Evolutionary conservation across 805 yeast species (phyloP), one percentile per base, ranked within the genome.

Genomic region (Schwanniomyces pseudopolymorphus): DNA sequence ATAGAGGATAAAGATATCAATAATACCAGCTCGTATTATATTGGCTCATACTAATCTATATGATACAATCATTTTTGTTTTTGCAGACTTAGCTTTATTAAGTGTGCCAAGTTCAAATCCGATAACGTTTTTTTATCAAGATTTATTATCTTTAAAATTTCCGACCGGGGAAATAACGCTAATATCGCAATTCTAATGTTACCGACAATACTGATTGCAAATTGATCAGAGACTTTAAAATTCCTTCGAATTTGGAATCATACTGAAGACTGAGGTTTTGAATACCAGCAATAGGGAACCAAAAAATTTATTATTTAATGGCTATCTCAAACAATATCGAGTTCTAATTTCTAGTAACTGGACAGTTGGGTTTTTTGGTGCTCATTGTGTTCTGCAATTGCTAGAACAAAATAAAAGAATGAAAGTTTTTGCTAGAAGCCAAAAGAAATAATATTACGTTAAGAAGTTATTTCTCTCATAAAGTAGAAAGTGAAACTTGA

Each of bases 51-150:
- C n/a, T n/a, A n/a, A n/a, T n/a, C n/a, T n/a, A n/a, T n/a, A n/a
- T n/a, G n/a, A n/a, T n/a, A n/a, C n/a, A n/a, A n/a, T n/a, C n/a
- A n/a, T n/a, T n/a, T n/a, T n/a, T n/a, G n/a, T n/a, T n/a, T n/a
- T n/a, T n/a, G n/a, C n/a, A n/a, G n/a, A n/a, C n/a, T n/a, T n/a
- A n/a, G n/a, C n/a, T n/a, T n/a, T n/a, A n/a, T n/a, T n/a, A n/a
- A n/a, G n/a, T n/a, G n/a, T n/a, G n/a, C n/a, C n/a, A n/a, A n/a
- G n/a, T n/a, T n/a, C n/a, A n/a, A n/a, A n/a, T n/a, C n/a, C n/a
- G n/a, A n/a, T n/a, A n/a, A n/a, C n/a, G n/a, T n/a, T n/a, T n/a
- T 67, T 63, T 22, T 67, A 66, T 4, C 68, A 64, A 49, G 65
- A 66, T 2, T 64, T 5, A 22, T 22, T 22, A 22, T 22, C 25